These are phyloP conservation scores for Aurantiochytrium sp. DNA, from an alignment of 108 stramenopile species.

Conservation along the genomic window DNA sequence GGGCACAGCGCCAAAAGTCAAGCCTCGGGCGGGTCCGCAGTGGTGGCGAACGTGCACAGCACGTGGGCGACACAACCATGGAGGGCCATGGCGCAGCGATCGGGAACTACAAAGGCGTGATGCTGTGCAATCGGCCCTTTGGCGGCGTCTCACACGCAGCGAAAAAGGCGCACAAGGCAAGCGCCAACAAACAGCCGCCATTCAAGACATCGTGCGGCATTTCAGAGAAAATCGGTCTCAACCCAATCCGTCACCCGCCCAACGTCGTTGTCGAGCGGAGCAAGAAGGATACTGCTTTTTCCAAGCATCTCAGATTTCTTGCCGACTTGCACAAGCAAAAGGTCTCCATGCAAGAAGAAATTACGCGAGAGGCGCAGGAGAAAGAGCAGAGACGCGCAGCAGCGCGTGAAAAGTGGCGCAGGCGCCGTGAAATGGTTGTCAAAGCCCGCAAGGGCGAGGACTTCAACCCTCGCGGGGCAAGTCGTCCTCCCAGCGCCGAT, in stretches of 20 bases:
- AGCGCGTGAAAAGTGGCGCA: neutral
- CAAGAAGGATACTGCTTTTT: slow-evolving; percentile 14
- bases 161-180: neutral
- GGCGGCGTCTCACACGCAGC: slow-evolving; percentile 32
- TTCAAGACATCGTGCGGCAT: slow-evolving; percentile 33
- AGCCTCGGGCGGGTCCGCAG: no score
- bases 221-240: slow-evolving; percentile 30
- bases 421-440: neutral
- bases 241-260: neutral
- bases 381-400: neutral
- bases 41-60: no score
- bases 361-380: slow-evolving; percentile 19
- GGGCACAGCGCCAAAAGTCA: no score
- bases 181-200: neutral
- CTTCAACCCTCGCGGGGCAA: neutral
- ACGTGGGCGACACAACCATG: neutral
- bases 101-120: slow-evolving; percentile 62
- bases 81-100: slow-evolving; percentile 21
- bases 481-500: neutral
- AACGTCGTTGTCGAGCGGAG: neutral
- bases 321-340: slow-evolving; percentile 44
- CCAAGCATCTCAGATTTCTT: slow-evolving; percentile 35
- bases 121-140: slow-evolving; percentile 58
- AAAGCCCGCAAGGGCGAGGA: neutral
- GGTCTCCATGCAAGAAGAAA: slow-evolving; percentile 33